Evolutionary conservation across 768 basidiomycete species (phyloP).

Genomic region (Rubroboletus pulcherrimus): DNA sequence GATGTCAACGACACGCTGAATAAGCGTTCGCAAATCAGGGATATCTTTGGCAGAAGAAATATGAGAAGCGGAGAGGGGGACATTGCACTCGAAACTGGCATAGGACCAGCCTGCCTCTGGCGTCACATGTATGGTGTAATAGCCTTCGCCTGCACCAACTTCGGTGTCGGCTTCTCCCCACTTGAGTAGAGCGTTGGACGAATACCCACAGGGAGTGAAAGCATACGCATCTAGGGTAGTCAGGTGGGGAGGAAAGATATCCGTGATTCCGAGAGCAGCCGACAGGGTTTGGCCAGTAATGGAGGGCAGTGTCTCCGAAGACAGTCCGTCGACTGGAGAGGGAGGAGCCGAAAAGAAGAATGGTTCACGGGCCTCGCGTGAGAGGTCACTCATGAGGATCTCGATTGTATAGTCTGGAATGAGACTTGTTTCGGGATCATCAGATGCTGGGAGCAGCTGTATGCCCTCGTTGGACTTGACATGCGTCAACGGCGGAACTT

Average conservation of each 20-base stretch:
- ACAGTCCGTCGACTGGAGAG: slow-evolving; percentile 51
- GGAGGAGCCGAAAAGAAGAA: slow-evolving; percentile 60
- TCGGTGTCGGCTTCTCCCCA: slow-evolving; percentile 41
- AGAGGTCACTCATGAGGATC: slow-evolving; percentile 94
- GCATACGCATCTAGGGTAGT: slow-evolving; percentile 90
- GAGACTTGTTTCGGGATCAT: slow-evolving; percentile 12
- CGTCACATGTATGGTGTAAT: slow-evolving; percentile 98
- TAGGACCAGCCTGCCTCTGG: slow-evolving; percentile 98
- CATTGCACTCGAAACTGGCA: slow-evolving; percentile 97
- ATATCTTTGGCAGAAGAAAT: slow-evolving; percentile 37
- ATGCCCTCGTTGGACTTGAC: slow-evolving; percentile 11
- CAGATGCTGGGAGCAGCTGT: slow-evolving; percentile 5
- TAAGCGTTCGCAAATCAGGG: slow-evolving; percentile 76
- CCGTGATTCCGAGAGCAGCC: slow-evolving; percentile 68
- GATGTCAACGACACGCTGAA: slow-evolving; percentile 86
- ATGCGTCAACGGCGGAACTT: slow-evolving; percentile 14
- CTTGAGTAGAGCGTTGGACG: slow-evolving; percentile 82
- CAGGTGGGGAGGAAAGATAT: slow-evolving; percentile 73
- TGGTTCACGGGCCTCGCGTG: slow-evolving; percentile 64
- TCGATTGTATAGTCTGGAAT: slow-evolving; percentile 91
- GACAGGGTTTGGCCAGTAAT: slow-evolving; percentile 46
- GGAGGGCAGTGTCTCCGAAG: slow-evolving; percentile 30
- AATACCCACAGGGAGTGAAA: slow-evolving; percentile 95
- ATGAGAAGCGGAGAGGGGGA: slow-evolving; percentile 52
- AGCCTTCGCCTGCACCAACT: slow-evolving; percentile 63